Evolutionary conservation across 2,329 filamentous ascomycete species (phyloP).

Genomic region (Lecanicillium sp.): DNA sequence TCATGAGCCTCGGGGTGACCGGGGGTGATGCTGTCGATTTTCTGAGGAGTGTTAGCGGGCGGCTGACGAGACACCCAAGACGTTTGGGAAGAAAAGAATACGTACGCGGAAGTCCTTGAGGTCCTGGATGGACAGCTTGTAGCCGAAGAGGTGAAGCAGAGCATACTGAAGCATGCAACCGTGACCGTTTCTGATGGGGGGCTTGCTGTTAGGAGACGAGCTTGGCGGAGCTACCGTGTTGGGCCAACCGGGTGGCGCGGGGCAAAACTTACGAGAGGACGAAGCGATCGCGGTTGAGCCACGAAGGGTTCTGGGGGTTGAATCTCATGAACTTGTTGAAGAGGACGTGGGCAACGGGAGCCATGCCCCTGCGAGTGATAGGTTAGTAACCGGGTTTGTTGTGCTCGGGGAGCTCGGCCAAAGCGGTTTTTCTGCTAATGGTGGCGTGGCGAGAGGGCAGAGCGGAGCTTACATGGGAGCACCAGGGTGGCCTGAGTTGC

Average conservation of each 20-base stretch:
- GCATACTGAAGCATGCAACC: conserved; percentile 99
- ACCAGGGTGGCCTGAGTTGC: conserved; percentile 98
- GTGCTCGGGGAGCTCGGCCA: conserved; percentile 11
- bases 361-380: conserved; percentile 59
- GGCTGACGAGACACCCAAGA: no score
- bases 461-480: conserved; percentile 72
- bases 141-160: conserved; percentile 94
- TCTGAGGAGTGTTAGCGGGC: conserved; percentile 25
- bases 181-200: conserved; percentile 74
- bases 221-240: conserved; percentile 8
- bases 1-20: conserved; percentile 96
- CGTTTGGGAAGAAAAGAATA: conserved; percentile 18
- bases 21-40: conserved; percentile 69
- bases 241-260: neutral
- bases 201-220: conserved; percentile 13
- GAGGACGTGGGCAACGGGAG: conserved; percentile 90
- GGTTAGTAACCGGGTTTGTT: conserved; percentile 28
- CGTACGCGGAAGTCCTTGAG: conserved; percentile 94
- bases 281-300: conserved; percentile 96
- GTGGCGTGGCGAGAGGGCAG: conserved; percentile 1
- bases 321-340: conserved; percentile 99
- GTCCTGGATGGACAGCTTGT: conserved; percentile 79
- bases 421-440: conserved; percentile 1
- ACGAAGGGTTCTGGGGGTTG: conserved; percentile 98
- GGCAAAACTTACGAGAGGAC: conserved; percentile 84